Base-by-base conservation (phyloP, 768 basidiomycete genomes). In the Boletus rex-veris region DNA sequence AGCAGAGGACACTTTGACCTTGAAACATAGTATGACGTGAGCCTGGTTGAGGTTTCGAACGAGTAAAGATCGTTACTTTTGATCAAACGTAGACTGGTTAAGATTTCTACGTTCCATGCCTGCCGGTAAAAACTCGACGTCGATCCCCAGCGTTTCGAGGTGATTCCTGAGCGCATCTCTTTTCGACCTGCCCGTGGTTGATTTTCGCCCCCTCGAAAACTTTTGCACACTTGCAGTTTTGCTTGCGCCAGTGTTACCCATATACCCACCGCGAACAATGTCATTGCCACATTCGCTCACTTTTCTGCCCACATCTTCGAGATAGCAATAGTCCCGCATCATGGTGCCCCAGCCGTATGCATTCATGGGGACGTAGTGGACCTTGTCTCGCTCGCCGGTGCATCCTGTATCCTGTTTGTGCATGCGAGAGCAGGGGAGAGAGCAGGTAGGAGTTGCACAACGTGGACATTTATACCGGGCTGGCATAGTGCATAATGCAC, bases 311-410 rank as follows among this genome's bases (percentile, higher is more conserved):
- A 92, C 70, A 16, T 92, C 89, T 71, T 97, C 94, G 59, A 97
- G 75, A 66, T 85, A 94, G 39, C 77, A 76, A 68, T 93, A 97
- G 71, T 97, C 94, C 61, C 86, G 80, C 85, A 92, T 88, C 85
- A 96, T 86, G 26, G 81, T 79, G 9, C 91, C 90, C 82, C 89
- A 92, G 5, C 82, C 80, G 64, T 92, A 96, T 60, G 83, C 66
- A 61, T 90, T 92, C 83, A 94, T 86, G 12, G 88, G 81, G 15
- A 93, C 82, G 65, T 85, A 91, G 3, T 78, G 79, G 0, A 75
- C 82, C 63, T 85, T 86, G 73, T 93, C 78, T 50, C 91, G 85
- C 55, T 82, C 74, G 11, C 91, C 92, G 0, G 81, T 79, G 65
- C 91, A 93, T 14, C 77, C 77, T 15, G 75, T 77, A 15, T 68